Conservation (phyloP, 164 flowering plant genomes). For the Houttuynia cordata region DNA sequence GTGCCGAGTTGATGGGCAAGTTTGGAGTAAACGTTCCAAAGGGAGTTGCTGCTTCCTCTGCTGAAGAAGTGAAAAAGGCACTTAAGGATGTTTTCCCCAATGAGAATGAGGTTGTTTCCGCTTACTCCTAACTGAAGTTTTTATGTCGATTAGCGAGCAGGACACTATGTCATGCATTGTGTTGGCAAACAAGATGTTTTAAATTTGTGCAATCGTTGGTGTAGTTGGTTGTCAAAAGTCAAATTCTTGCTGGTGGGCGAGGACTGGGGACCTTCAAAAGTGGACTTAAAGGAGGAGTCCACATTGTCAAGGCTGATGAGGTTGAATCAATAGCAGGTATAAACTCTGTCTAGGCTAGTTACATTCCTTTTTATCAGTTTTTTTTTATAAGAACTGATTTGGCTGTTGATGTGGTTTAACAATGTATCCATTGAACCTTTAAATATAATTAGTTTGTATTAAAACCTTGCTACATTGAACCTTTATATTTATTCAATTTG, state of each 20-base stretch:
- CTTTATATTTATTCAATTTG: no score
- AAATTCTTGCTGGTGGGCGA: constrained; percentile 95
- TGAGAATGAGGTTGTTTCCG: constrained; percentile 53
- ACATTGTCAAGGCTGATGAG: constrained; percentile 74
- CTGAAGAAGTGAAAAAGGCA: constrained; percentile 57
- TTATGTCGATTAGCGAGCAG: background rate
- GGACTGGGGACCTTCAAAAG: constrained; percentile 87
- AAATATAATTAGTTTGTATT: no score
- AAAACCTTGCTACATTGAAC: no score
- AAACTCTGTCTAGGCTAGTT: background rate
- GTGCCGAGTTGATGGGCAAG: constrained; percentile 89
- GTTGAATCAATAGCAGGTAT: constrained; percentile 87
- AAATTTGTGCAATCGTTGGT: background rate
- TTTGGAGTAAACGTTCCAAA: constrained; percentile 88
- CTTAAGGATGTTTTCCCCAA: constrained; percentile 49
- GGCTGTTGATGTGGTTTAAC: no score
- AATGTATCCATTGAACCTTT: no score
- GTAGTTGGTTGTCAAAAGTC: constrained; percentile 95
- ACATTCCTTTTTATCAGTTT: background rate
- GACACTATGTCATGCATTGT: background rate
- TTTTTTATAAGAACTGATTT: no score
- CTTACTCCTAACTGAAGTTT: background rate
- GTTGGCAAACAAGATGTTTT: no score
- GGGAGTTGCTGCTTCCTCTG: constrained; percentile 64
- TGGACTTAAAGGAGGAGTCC: constrained; percentile 94